Conservation (phyloP, 1,284 basidiomycete genomes). For the Naganishia sp. region DNA sequence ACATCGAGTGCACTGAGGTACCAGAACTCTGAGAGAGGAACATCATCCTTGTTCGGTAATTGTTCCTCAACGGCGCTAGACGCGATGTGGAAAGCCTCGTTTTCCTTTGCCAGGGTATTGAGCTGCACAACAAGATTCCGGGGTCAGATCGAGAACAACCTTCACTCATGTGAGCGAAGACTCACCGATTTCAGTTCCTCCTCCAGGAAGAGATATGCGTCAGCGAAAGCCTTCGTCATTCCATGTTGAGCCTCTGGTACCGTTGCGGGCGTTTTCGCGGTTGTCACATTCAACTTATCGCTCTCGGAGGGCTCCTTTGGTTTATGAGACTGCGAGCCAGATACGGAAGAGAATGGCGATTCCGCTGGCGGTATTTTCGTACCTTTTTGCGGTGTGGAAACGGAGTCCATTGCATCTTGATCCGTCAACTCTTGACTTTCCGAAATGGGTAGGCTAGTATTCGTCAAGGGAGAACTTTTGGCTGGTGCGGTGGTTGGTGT, state of each 20-base stretch:
- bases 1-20: slow-evolving; percentile 31
- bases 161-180: neutral
- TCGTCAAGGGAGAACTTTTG: slow-evolving; percentile 19
- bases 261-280: neutral
- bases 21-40: slow-evolving; percentile 33
- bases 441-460: slow-evolving; percentile 1
- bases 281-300: neutral
- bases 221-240: slow-evolving; percentile 11
- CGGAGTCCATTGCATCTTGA: neutral
- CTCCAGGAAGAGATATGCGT: slow-evolving; percentile 20
- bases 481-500: slow-evolving; percentile 12
- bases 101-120: slow-evolving; percentile 26
- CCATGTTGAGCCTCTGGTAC: neutral
- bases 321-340: neutral
- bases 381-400: neutral
- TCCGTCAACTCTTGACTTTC: slow-evolving; percentile 4
- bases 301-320: neutral
- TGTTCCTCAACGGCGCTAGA: slow-evolving; percentile 20
- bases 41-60: slow-evolving; percentile 27
- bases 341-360: neutral
- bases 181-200: slow-evolving; percentile 28
- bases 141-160: neutral
- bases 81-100: slow-evolving; percentile 24
- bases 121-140: slow-evolving; percentile 6
- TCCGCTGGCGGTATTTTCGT: neutral